Percentiles rank a stretch among this genome's conserved stretches.
phyloP scores from a whole-genome alignment of 202 grass and related monocot species.

The Brachypodium distachyon region DNA sequence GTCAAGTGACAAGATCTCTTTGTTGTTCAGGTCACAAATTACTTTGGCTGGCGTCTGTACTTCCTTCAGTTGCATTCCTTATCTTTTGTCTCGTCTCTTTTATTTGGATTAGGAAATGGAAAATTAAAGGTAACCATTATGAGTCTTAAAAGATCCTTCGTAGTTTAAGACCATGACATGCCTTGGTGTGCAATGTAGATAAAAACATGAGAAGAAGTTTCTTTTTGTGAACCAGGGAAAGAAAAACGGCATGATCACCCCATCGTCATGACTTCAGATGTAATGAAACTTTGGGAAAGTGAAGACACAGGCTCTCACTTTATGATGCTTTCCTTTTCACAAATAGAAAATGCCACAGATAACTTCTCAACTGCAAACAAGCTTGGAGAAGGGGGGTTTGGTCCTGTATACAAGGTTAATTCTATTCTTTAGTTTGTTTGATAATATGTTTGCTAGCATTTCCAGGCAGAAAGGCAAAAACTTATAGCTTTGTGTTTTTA shows the following conservation, averaged over 20 bases:
- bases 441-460: neutral
- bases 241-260: neutral
- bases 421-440: neutral
- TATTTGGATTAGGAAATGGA: constrained; percentile 16
- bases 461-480: neutral
- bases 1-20: neutral
- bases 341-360: constrained; percentile 21
- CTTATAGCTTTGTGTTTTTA: neutral
- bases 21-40: constrained; percentile 16
- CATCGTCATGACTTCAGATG: neutral
- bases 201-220: neutral
- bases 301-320: constrained; percentile 16
- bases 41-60: constrained; percentile 11
- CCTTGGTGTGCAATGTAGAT: neutral
- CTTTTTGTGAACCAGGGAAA: constrained; percentile 11
- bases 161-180: neutral
- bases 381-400: constrained; percentile 47
- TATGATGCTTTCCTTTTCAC: constrained; percentile 11
- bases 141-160: neutral
- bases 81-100: constrained; percentile 1
- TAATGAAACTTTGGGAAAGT: constrained; percentile 24
- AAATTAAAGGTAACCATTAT: constrained; percentile 13
- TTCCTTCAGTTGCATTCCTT: constrained; percentile 11
- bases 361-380: constrained; percentile 29
- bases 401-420: constrained; percentile 41